Base-by-base conservation (phyloP, 495 filamentous ascomycete species). In the Endocarpon pusillum region DNA sequence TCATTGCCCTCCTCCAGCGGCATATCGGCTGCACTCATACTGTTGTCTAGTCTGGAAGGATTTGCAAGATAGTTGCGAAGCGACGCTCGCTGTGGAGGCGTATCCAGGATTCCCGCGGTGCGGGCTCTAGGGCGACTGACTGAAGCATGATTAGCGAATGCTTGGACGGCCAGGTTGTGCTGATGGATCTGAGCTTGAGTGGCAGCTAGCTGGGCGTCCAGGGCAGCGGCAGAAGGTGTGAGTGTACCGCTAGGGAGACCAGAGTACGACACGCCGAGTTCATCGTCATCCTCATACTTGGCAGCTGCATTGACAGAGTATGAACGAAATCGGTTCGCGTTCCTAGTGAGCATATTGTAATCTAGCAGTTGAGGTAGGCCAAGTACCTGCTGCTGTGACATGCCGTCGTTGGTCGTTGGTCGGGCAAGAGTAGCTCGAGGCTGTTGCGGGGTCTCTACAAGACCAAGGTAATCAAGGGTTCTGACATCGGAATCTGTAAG, bases 261-360 rank as follows among this genome's bases (percentile, higher is more conserved):
- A 10, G 64, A 56, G 42, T 73, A 75, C 17, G 55, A 51, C 38
- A 44, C 58, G 34, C 63, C 61, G 37, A 83, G 75, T 25, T 85
- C 82, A 12, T 91, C 78, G 37, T 92, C 85, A 47, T 80, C 76
- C 0, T 80, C 89, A 47, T 96, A 96, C 55, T 91, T 94, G 51
- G 94, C 89, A 53, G 91, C 94, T 25, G 91, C 89, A 54, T 97
- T 96, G 31, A 97, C 89, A 15, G 89, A 97, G 52, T 94, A 96
- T 19, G 89, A 97, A 12, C 89, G 74, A 56, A 94, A 84, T 29
- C 89, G 70, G 53, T 79, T 96, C 35, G 78, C 67, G 39, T 73
- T 83, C 52, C 78, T 81, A 41, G 73, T 75, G 44, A 81, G 71
- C 31, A 72, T 73, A 45, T 89, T 59, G 39, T 81, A 81, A 30